Base-by-base conservation (phyloP, 148 eudicot species). In the Tetragonia tetragonoides region DNA sequence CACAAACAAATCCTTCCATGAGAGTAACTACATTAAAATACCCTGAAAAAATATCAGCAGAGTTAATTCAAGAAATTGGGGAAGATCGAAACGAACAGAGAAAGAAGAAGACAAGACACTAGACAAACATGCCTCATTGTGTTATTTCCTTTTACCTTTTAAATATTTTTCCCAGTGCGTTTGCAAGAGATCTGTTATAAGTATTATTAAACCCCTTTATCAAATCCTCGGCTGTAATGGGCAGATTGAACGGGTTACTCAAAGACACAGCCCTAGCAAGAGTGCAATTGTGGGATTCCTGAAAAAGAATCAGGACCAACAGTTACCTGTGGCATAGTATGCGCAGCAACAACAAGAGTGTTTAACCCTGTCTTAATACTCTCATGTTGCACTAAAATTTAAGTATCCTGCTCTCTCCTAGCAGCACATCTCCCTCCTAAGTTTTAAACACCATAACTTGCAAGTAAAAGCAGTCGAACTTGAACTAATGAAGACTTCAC, bases 161-260 rank as follows among this genome's bases (percentile, higher is more conserved):
- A 81, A 95, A 95, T 80, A 91, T 95, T 84, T 63, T 88, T 79
- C 97, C 63, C 74, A 95, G 99, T 34, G 89, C n/a, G 77, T 75
- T 81, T 69, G 97, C 90, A 79, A 95, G 94, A 71, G 99, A 89
- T 81, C 85, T 88, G 85, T 95, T n/a, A n/a, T 95, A 95, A 47
- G 90, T 77, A 77, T 79, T 90, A 83, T 95, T 95, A 77, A 95
- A 95, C 62, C 99, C 99, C 81, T 93, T 91, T 49, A 66, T 94
- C 75, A 95, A 93, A 78, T 95, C 93, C 85, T 93, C 96, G 84
- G 93, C 94, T 63, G 99, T 94, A 77, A 93, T 83, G 70, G 92
- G 93, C 76, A 95, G 86, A 83, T 95, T 88, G 89, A 95, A 95
- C 64, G 99, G 99, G 83, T 93, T 95, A 84, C 99, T 93, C 84